phyloP scores from a whole-genome alignment of 2,329 filamentous ascomycete species.

The Chalaropsis ovoidea region DNA sequence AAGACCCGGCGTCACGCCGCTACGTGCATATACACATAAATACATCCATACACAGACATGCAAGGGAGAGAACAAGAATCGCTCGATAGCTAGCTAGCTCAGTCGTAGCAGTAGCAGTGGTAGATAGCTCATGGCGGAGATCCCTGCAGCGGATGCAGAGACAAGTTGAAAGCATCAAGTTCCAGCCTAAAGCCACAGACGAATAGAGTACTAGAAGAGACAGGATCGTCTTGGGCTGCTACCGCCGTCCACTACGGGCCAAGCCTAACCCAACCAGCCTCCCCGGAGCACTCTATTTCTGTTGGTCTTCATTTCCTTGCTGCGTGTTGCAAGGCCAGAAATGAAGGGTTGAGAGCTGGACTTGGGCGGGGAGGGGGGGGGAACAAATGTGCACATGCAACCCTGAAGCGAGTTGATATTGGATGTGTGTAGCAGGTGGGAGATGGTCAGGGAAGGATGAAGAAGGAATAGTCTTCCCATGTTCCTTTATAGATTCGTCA shows the following conservation, averaged over 20 bases:
- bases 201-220: neutral
- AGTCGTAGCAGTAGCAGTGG: too few relatives aligned
- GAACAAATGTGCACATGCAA: neutral
- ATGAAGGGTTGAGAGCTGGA: constrained; percentile 11
- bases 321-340: neutral
- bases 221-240: constrained; percentile 1
- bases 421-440: neutral
- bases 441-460: constrained; percentile 6
- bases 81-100: too few relatives aligned
- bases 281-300: neutral
- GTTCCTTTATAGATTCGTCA: constrained; percentile 5
- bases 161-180: constrained; percentile 7
- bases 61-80: neutral
- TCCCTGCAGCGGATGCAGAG: neutral
- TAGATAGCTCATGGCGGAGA: too few relatives aligned
- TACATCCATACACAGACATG: too few relatives aligned
- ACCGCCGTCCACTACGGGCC: neutral
- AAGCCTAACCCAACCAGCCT: constrained; percentile 4
- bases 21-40: too few relatives aligned
- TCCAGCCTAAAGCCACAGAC: constrained; percentile 4
- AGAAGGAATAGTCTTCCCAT: constrained; percentile 5
- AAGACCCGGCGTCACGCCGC: neutral
- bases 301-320: neutral
- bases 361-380: neutral
- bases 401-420: neutral